Evolutionary conservation across 441 rosid genomes (phyloP).

Genomic region (Biscutella laevigata): DNA sequence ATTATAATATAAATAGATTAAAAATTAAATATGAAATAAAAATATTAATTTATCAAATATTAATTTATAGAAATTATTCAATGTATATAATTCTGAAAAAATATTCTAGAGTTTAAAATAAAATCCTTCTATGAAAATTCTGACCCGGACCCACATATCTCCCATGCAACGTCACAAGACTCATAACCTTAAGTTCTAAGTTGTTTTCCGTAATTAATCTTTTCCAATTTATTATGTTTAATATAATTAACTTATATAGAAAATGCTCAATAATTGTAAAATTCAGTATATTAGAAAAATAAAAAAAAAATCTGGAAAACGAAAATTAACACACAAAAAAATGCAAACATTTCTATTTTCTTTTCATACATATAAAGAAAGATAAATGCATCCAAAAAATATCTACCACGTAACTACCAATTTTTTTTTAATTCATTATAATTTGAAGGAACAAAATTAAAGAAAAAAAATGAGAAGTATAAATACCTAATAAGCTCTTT

Average conservation of each 20-base stretch:
- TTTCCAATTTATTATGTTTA: background rate
- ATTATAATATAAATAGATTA: too few relatives aligned
- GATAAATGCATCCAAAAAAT: background rate
- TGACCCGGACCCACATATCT: background rate
- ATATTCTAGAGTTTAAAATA: background rate
- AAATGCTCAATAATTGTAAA: too few relatives aligned
- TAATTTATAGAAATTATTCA: too few relatives aligned
- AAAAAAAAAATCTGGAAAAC: too few relatives aligned
- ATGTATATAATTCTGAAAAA: background rate
- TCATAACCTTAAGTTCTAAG: background rate
- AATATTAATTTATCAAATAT: too few relatives aligned
- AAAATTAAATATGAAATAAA: too few relatives aligned
- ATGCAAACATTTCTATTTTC: too few relatives aligned
- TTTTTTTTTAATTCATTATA: too few relatives aligned
- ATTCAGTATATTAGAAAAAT: too few relatives aligned
- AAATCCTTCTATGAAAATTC: background rate
- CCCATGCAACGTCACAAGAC: slow-evolving; percentile 33
- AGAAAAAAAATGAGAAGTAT: background rate
- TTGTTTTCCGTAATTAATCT: background rate
- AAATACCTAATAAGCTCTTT: slow-evolving; percentile 50
- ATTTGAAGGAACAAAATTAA: background rate
- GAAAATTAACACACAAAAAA: too few relatives aligned
- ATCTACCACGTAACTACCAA: background rate
- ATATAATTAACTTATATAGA: too few relatives aligned
- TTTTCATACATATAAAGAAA: too few relatives aligned